Conservation (phyloP, 164 flowering plant genomes). For the Taxillus chinensis region DNA sequence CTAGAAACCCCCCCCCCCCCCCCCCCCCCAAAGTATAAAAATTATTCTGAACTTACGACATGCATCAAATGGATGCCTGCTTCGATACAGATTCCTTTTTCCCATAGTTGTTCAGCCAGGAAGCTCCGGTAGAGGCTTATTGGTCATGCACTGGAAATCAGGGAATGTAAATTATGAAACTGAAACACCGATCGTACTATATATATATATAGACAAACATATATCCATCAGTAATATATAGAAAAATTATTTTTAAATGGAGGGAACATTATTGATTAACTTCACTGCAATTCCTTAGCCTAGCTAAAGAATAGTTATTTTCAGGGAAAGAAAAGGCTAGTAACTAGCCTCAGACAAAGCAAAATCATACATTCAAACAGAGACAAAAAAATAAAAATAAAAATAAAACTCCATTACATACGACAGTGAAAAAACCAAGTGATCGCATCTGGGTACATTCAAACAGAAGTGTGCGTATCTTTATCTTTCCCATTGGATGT, state of each 20-base stretch:
- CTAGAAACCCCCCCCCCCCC: no score
- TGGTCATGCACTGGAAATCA: no score
- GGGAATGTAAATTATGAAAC: no score
- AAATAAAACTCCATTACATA: no score
- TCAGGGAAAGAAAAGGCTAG: not conserved
- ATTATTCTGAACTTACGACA: constrained; percentile 22
- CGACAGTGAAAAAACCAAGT: no score
- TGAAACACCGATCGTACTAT: not conserved
- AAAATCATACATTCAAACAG: not conserved
- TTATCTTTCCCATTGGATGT: no score
- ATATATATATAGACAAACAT: no score
- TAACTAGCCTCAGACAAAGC: not conserved
- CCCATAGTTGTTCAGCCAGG: constrained; percentile 11
- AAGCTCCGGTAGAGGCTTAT: not conserved
- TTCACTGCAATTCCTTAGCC: not conserved
- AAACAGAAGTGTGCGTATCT: no score
- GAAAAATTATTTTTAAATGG: no score
- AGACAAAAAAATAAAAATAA: not conserved
- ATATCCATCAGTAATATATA: not conserved
- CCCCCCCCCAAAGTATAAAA: no score
- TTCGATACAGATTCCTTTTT: constrained; percentile 18
- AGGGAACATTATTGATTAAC: not conserved
- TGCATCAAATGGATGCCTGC: constrained; percentile 30
- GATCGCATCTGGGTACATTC: no score
- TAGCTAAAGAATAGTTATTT: no score